A percentile compares a stretch with the other conserved stretches of the same genome.
These are phyloP conservation scores for Myochromella boudieri DNA, from an alignment of 768 basidiomycete species.

Conservation along the genomic window DNA sequence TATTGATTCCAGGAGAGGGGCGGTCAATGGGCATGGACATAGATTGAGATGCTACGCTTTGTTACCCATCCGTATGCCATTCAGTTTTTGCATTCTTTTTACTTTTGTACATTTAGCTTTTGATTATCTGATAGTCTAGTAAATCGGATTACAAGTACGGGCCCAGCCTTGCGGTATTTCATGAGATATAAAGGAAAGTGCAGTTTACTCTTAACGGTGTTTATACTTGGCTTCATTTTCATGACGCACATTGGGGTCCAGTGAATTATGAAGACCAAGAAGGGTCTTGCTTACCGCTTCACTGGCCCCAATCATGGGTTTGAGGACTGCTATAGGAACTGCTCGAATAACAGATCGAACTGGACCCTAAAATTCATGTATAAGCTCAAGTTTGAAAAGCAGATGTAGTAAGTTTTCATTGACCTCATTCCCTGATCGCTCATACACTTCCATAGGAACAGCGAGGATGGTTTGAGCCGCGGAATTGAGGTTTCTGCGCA, in stretches of 20 bases:
- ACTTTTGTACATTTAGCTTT: too few relatives aligned
- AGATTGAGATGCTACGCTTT: conserved; percentile 54
- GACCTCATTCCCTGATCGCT: conserved; percentile 89
- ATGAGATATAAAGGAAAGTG: too few relatives aligned
- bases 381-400: not conserved
- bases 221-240: conserved; percentile 97
- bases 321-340: conserved; percentile 95
- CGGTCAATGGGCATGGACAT: conserved; percentile 91
- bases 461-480: conserved; percentile 98
- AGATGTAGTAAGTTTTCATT: conserved; percentile 22
- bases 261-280: conserved; percentile 87
- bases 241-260: conserved; percentile 80
- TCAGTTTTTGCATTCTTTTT: too few relatives aligned
- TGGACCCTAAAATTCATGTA: conserved; percentile 61
- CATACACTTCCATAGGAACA: conserved; percentile 99
- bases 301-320: conserved; percentile 97
- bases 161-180: too few relatives aligned
- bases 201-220: conserved; percentile 47
- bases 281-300: conserved; percentile 97
- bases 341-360: conserved; percentile 94
- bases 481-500: conserved; percentile 83
- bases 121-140: too few relatives aligned
- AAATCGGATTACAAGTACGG: too few relatives aligned
- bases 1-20: conserved; percentile 80
- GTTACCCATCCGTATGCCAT: too few relatives aligned